Conservation (phyloP, 2,329 filamentous ascomycete species). For the Pestalotiopsis sp. region DNA sequence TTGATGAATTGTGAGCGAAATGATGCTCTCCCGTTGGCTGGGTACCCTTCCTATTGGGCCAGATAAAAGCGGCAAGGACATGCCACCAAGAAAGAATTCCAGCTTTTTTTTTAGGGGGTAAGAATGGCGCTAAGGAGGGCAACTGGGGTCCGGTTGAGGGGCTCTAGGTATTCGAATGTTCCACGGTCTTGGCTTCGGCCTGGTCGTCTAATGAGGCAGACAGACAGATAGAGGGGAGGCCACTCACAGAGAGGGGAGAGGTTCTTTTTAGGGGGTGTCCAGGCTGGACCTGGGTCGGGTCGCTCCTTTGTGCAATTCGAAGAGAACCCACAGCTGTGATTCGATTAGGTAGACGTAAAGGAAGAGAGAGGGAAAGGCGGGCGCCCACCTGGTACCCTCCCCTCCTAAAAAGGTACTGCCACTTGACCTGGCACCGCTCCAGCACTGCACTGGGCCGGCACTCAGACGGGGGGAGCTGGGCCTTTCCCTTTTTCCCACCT, state of each 20-base stretch:
- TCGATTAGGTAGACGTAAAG: neutral
- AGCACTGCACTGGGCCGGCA: neutral
- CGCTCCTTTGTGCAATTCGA: slow-evolving; percentile 5
- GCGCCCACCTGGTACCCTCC: neutral
- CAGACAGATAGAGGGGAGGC: neutral
- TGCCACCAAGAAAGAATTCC: neutral
- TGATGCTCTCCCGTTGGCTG: neutral
- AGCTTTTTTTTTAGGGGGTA: slow-evolving; percentile 5
- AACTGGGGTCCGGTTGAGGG: neutral
- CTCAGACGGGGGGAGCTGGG: neutral
- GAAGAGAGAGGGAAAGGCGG: neutral
- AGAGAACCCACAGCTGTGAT: slow-evolving; percentile 9
- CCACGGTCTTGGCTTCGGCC: neutral
- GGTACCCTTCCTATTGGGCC: neutral
- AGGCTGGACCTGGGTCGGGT: neutral
- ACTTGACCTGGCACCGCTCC: neutral
- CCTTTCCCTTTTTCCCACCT: slow-evolving; percentile 10
- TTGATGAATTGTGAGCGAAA: neutral
- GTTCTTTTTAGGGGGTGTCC: neutral
- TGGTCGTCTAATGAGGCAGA: neutral
- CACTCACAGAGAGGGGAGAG: neutral
- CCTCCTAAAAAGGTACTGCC: neutral
- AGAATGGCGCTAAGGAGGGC: neutral
- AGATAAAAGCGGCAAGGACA: slow-evolving; percentile 10
- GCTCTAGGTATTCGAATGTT: slow-evolving; percentile 7